Evolutionary conservation across 805 yeast species (phyloP), one percentile per base, ranked within the genome.

Genomic region (Tetrapisispora phaffii): DNA sequence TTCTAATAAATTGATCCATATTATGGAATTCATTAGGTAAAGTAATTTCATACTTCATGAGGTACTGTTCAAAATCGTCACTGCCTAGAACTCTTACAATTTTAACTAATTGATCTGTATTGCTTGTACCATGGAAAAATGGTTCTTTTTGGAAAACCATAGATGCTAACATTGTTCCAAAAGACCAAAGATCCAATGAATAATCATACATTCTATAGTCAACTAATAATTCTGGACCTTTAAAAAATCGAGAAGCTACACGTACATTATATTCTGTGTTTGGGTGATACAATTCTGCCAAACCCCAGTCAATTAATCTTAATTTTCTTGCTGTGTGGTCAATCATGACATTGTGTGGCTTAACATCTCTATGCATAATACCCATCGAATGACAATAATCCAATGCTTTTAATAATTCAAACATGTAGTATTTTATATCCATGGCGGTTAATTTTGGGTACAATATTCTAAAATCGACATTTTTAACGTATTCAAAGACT

Each of bases 321-420:
- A 89, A 68, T 57, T 76, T 78, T 63, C 69, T 79, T 50, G 72
- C 74, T 48, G 73, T 68, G 45, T 85, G 96, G 63, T 89, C 96
- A 54, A 89, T 89, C 96, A 89, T 89, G 51, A 89, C 85, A 64
- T 89, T 89, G 58, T 89, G 95, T 10, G 97, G 97, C 65, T 89
- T 89, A 45, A 89, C 96, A 65, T 89, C 97, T 61, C 97, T 74
- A 60, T 89, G 97, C 80, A 89, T 88, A 49, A 89, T 86, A 20
- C 97, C 97, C 87, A 84, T 84, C 12, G 95, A 85, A 66, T 89
- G 97, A 34, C 89, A 80, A 62, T 77, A 89, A 60, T 89, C 95
- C 53, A 89, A 71, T 12, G 96, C 96, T 55, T 76, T 80, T 50
- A 89, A 72, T 45, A 88, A 70, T 64, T 86, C 86, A 50, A 76